phyloP scores from a whole-genome alignment of 768 basidiomycete genomes.

The Lactarius hatsudake region DNA sequence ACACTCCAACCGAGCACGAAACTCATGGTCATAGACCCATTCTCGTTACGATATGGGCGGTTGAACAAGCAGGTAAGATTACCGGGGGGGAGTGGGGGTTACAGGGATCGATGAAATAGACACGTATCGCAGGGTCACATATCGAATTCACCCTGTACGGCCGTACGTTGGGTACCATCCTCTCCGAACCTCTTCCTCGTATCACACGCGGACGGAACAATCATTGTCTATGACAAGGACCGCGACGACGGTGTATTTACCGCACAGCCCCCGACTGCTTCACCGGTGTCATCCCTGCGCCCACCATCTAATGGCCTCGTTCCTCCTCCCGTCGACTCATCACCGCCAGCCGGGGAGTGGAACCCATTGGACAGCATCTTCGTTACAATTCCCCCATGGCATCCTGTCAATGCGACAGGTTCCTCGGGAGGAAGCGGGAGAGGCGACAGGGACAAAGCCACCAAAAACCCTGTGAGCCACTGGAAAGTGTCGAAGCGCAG shows the following conservation, averaged over 20 bases:
- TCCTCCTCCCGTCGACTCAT: conserved; percentile 30
- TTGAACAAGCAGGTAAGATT: conserved; percentile 74
- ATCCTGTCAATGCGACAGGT: conserved; percentile 55
- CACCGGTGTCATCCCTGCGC: conserved; percentile 25
- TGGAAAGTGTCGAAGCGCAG: conserved; percentile 75
- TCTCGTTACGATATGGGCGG: conserved; percentile 77
- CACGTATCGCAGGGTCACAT: conserved; percentile 60
- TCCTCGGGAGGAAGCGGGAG: conserved; percentile 33
- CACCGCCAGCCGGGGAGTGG: conserved; percentile 53
- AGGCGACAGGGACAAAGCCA: conserved; percentile 59
- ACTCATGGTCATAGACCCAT: conserved; percentile 54
- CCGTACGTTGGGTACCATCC: conserved; percentile 85
- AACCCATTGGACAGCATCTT: conserved; percentile 73
- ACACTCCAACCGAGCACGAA: conserved; percentile 13
- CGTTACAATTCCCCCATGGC: conserved; percentile 85
- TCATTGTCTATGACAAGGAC: conserved; percentile 88
- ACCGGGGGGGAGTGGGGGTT: neutral
- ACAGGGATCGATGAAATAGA: neutral
- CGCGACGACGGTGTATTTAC: conserved; percentile 80
- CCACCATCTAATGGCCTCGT: conserved; percentile 30
- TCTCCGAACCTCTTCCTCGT: conserved; percentile 80
- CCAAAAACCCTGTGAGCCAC: conserved; percentile 88
- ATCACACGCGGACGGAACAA: conserved; percentile 85
- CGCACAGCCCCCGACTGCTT: conserved; percentile 51
- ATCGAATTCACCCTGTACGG: conserved; percentile 77